A percentile compares a stretch with the other conserved stretches of the same genome.
phyloP scores from a whole-genome alignment of 306 rosid species.

The Casuarina glauca region DNA sequence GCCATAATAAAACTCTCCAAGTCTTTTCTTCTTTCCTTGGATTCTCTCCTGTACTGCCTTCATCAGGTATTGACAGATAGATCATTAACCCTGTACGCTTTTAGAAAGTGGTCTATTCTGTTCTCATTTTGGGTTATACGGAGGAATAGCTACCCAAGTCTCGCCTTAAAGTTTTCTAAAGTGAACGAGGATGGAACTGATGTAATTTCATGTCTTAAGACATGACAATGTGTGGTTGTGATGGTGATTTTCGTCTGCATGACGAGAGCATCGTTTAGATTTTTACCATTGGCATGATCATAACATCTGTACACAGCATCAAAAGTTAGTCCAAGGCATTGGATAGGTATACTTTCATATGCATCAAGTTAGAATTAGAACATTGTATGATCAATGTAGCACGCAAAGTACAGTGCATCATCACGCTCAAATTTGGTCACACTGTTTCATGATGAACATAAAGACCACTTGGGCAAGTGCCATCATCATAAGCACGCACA shows the following conservation, averaged over 20 bases:
- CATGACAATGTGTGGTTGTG: background rate
- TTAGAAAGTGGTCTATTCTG: background rate
- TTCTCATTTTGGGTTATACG: no score
- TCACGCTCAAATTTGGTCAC: background rate
- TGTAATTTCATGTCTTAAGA: background rate
- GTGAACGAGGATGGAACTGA: background rate
- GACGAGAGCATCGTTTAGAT: background rate
- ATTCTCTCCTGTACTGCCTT: background rate
- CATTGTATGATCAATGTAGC: background rate
- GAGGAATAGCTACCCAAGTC: no score
- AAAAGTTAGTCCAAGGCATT: background rate
- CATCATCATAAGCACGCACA: background rate
- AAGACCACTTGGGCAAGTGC: slow-evolving; percentile 10
- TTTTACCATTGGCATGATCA: background rate
- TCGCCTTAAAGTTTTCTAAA: no score
- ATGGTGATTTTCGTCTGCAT: background rate
- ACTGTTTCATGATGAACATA: slow-evolving; percentile 8
- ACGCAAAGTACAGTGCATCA: background rate
- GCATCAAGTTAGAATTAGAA: background rate
- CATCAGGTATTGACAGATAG: background rate
- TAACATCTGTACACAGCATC: background rate
- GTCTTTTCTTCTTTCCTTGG: background rate
- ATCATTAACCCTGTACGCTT: background rate
- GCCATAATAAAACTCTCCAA: background rate
- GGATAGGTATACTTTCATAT: background rate